Evolutionary conservation across 768 basidiomycete species (phyloP).

Genomic region (Pulveroboletus sp.): DNA sequence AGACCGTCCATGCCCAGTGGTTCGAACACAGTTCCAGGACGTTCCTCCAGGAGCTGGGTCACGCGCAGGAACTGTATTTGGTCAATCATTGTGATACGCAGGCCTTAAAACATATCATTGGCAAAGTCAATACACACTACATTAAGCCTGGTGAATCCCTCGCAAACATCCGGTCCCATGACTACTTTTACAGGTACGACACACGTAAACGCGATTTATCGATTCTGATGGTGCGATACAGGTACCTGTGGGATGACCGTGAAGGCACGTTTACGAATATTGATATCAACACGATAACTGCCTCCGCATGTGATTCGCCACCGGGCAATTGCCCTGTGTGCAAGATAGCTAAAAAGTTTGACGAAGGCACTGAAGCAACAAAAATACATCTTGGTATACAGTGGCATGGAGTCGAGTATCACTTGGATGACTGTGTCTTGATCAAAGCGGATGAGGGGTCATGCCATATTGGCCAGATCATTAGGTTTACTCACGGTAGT

Average conservation of each 20-base stretch:
- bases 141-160: conserved; percentile 20
- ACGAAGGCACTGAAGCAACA: conserved; percentile 28
- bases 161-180: conserved; percentile 28
- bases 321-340: conserved; percentile 57
- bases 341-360: conserved; percentile 27
- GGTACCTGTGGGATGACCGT: conserved; percentile 46
- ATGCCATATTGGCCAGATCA: conserved; percentile 54
- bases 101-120: conserved; percentile 38
- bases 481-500: conserved; percentile 25
- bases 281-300: conserved; percentile 21
- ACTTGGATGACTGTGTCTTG: conserved; percentile 57
- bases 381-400: conserved; percentile 40
- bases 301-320: conserved; percentile 15
- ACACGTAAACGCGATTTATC: not conserved
- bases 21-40: conserved; percentile 65
- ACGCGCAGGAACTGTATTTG: conserved; percentile 64
- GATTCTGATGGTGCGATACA: conserved; percentile 22
- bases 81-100: conserved; percentile 48
- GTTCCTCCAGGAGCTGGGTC: conserved; percentile 52
- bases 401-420: conserved; percentile 48
- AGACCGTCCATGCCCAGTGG: conserved; percentile 65
- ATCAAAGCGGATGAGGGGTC: conserved; percentile 45
- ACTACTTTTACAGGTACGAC: conserved; percentile 57
- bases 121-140: conserved; percentile 44
- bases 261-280: conserved; percentile 45